Conservation (phyloP, 805 yeast genomes). For the Sungouiella thailandica region DNA sequence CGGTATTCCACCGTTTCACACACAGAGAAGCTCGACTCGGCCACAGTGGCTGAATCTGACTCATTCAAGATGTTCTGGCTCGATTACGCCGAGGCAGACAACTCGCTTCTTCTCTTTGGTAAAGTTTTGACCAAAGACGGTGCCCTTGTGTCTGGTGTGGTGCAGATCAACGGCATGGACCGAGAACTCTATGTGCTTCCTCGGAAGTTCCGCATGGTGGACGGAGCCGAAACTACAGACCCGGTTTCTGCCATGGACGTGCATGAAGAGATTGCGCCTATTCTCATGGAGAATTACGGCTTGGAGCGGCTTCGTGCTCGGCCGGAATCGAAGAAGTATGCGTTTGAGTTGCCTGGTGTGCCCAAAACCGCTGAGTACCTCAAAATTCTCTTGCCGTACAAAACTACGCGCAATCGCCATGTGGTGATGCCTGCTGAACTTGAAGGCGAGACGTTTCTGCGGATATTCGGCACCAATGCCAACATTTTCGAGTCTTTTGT, state of each 20-base stretch:
- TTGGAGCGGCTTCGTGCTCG: conserved; percentile 61
- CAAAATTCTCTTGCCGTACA: conserved; percentile 70
- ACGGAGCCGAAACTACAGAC: conserved; percentile 36
- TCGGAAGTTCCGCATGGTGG: conserved; percentile 39
- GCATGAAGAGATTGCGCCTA: conserved; percentile 67
- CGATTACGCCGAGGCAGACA: conserved; percentile 78
- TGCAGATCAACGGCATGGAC: conserved; percentile 64
- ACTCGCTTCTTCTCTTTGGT: conserved; percentile 71
- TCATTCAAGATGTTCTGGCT: conserved; percentile 79
- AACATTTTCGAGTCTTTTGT: conserved; percentile 82
- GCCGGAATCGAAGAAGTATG: conserved; percentile 72
- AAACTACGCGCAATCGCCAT: conserved; percentile 51
- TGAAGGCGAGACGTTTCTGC: conserved; percentile 70
- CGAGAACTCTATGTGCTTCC: conserved; percentile 81
- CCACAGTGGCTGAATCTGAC: conserved; percentile 19
- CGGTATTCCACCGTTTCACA: conserved; percentile 19
- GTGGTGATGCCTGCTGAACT: conserved; percentile 54
- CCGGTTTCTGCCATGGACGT: conserved; percentile 57
- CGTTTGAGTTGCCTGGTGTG: conserved; percentile 78
- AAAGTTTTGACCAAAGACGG: conserved; percentile 61
- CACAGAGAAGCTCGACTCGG: conserved; percentile 30
- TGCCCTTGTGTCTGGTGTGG: conserved; percentile 63
- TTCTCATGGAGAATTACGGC: conserved; percentile 59
- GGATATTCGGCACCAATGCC: conserved; percentile 74
- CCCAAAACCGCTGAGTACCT: conserved; percentile 80